Percentiles rank a stretch among this genome's conserved stretches.
Evolutionary conservation across 805 yeast genomes (phyloP).

Genomic region (Ogataea siamensis): DNA sequence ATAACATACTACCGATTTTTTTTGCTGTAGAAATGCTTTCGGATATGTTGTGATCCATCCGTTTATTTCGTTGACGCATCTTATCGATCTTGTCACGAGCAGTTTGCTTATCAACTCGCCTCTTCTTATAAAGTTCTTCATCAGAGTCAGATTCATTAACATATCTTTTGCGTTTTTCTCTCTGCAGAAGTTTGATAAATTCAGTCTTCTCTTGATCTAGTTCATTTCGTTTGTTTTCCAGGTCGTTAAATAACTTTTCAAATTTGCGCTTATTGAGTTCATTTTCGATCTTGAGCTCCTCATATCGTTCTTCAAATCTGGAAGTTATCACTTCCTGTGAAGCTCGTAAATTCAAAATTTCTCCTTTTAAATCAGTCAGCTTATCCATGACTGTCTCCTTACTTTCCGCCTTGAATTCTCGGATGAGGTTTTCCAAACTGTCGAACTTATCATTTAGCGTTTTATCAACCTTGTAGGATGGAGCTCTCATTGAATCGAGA

Average conservation of each 20-base stretch:
- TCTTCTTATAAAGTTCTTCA: conserved; percentile 9
- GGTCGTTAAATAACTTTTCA: conserved; percentile 24
- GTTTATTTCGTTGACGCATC: conserved; percentile 15
- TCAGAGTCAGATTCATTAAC: conserved; percentile 7
- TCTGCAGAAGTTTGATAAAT: conserved; percentile 24
- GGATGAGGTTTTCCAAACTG: conserved; percentile 19
- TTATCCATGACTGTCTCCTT: conserved; percentile 20
- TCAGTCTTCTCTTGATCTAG: conserved; percentile 29
- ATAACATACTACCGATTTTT: conserved; percentile 12
- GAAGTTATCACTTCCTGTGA: conserved; percentile 53
- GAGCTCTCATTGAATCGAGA: not conserved
- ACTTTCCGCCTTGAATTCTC: conserved; percentile 19
- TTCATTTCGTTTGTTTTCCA: conserved; percentile 28
- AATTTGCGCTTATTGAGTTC: conserved; percentile 27
- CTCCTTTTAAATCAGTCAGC: conserved; percentile 23
- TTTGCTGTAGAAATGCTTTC: conserved; percentile 16
- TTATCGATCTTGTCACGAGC: conserved; percentile 13
- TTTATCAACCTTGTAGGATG: not conserved
- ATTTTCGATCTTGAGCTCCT: conserved; percentile 55
- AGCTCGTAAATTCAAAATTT: conserved; percentile 23
- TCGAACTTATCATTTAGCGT: conserved; percentile 11
- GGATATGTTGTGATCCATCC: conserved; percentile 16
- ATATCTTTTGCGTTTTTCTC: conserved; percentile 16
- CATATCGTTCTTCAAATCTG: conserved; percentile 65
- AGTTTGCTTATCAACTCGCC: conserved; percentile 1